Conservation (phyloP, 768 basidiomycete species). For the Lactarius akahatsu region DNA sequence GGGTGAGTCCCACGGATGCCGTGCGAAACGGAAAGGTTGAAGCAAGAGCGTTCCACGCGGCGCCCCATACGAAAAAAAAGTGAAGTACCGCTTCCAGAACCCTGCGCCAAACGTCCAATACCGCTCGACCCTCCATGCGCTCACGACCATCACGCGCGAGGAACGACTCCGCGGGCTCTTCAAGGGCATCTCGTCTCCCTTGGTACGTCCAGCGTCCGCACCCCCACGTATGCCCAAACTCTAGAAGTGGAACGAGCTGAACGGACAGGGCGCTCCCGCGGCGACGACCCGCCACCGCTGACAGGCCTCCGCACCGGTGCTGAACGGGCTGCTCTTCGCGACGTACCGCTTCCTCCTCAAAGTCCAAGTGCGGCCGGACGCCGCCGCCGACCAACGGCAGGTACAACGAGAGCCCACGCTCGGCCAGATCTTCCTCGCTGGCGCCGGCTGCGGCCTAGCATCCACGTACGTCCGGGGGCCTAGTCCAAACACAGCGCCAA, state of each 20-base stretch:
- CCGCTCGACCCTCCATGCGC: conserved; percentile 60
- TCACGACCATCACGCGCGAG: conserved; percentile 65
- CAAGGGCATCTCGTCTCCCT: conserved; percentile 76
- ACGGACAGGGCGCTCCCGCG: neutral
- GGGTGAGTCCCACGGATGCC: conserved; percentile 29
- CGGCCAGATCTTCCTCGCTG: conserved; percentile 72
- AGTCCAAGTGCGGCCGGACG: conserved; percentile 50
- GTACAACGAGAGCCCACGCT: conserved; percentile 62
- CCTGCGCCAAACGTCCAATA: conserved; percentile 58
- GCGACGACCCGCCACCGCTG: neutral
- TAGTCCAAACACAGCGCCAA: neutral
- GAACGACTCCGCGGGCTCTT: conserved; percentile 68
- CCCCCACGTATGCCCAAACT: neutral
- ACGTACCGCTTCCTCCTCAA: conserved; percentile 80
- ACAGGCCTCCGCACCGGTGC: conserved; percentile 66
- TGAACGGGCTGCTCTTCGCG: conserved; percentile 87
- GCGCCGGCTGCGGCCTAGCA: conserved; percentile 74
- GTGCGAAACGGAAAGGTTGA: neutral
- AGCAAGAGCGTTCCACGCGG: neutral
- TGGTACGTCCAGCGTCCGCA: conserved; percentile 49
- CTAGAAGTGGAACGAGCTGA: neutral
- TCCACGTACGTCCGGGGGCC: conserved; percentile 59
- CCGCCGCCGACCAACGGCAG: conserved; percentile 33
- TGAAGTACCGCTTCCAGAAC: conserved; percentile 80
- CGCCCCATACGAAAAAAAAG: conserved; percentile 36